Evolutionary conservation across 2,329 filamentous ascomycete genomes (phyloP).

Genomic region (Aspergillus brasiliensis): DNA sequence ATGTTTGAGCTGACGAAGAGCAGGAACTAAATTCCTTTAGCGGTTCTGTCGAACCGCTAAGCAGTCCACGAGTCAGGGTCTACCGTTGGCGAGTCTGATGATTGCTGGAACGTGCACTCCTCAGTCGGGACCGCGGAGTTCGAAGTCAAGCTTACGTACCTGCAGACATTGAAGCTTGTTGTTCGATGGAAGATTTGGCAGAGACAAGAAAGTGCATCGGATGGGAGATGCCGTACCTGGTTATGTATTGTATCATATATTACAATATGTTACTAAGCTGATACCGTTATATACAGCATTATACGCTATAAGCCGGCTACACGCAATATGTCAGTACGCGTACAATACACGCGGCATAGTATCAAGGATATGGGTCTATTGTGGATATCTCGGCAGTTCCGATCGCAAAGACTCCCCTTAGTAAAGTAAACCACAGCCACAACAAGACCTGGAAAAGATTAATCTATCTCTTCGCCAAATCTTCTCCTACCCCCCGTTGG

Average conservation of each 20-base stretch:
- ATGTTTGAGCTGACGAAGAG: not conserved
- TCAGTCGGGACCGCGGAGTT: not conserved
- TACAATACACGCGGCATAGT: not conserved
- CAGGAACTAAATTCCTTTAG: not conserved
- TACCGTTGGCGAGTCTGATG: not conserved
- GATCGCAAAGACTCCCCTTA: too few relatives aligned
- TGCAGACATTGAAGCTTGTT: not conserved
- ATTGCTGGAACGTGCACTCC: not conserved
- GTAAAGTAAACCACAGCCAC: too few relatives aligned
- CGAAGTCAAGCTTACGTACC: not conserved
- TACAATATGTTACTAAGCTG: not conserved
- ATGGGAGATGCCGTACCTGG: not conserved
- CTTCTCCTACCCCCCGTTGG: slow-evolving; percentile 16
- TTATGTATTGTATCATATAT: not conserved
- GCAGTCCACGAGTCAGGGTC: not conserved
- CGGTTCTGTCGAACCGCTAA: not conserved
- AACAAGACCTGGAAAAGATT: not conserved
- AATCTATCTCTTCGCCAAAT: slow-evolving; percentile 5
- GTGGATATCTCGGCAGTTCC: not conserved
- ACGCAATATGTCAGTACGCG: not conserved
- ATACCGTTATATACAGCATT: not conserved
- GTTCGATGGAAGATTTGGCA: not conserved
- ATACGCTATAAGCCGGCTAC: not conserved
- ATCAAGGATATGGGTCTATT: not conserved
- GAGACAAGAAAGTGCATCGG: not conserved